These are phyloP conservation scores for Candida oleophila DNA, from an alignment of 805 yeast species.

Conservation along the genomic window DNA sequence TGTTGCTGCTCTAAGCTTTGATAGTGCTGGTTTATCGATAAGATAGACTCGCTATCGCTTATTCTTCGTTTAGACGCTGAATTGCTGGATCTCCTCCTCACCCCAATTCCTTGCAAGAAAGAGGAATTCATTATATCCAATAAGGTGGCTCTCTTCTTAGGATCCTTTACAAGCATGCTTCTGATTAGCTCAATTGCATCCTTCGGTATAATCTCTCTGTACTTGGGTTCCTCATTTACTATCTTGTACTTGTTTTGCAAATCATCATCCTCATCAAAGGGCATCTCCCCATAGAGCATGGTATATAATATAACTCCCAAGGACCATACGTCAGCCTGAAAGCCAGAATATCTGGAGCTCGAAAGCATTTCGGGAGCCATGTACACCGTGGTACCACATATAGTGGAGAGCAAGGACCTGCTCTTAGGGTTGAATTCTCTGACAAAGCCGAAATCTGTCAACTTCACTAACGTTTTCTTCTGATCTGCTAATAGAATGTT, in stretches of 20 bases:
- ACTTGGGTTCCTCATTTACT: conserved; percentile 63
- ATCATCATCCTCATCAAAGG: conserved; percentile 85
- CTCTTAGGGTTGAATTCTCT: conserved; percentile 56
- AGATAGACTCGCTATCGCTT: conserved; percentile 33
- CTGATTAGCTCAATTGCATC: conserved; percentile 53
- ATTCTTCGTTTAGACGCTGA: conserved; percentile 12
- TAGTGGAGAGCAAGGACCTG: conserved; percentile 64
- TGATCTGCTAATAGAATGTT: conserved; percentile 61
- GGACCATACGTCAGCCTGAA: conserved; percentile 87
- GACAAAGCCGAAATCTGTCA: conserved; percentile 94
- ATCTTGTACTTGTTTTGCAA: conserved; percentile 58
- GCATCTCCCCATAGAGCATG: conserved; percentile 81
- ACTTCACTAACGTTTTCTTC: conserved; percentile 58
- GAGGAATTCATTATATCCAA: conserved; percentile 36
- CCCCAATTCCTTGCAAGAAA: conserved; percentile 16
- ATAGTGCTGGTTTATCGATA: conserved; percentile 40
- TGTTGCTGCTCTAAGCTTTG: conserved; percentile 14
- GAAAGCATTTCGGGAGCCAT: conserved; percentile 93
- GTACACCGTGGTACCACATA: conserved; percentile 93
- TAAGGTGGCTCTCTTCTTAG: conserved; percentile 55
- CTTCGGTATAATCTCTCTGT: conserved; percentile 44
- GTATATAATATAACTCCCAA: conserved; percentile 87
- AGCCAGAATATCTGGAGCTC: conserved; percentile 72
- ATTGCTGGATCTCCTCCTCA: conserved; percentile 6
- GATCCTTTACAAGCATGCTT: conserved; percentile 62